Evolutionary conservation across 345 rosid species (phyloP), one percentile per base, ranked within the genome.

Genomic region (Citrus medica): DNA sequence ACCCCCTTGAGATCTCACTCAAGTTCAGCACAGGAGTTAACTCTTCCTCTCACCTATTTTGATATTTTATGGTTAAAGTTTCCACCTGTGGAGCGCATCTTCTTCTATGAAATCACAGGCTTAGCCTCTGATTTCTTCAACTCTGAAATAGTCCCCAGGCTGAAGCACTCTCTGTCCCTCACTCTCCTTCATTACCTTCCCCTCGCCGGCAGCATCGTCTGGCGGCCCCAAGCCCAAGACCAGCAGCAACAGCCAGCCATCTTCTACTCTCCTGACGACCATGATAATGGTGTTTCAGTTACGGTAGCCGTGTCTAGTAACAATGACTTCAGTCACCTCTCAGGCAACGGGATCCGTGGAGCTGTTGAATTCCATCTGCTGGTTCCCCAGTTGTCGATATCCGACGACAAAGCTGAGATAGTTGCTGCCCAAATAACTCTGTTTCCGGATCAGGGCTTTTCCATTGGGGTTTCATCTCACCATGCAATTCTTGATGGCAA

Each of bases 401-500:
- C 87, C 0, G 80, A 86, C 7, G 76, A 84, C 1, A 46, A 53
- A 0, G 77, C 77, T 6, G 35, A 76, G 2, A 12, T 65, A 5
- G 38, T 82, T 3, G 25, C 77, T 12, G 22, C 85, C 3, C 88
- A 85, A 72, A 48, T 85, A 27, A 87, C 88, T 9, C 38, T 85
- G 6, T 87, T 87, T 67, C 84, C 82, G 0, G 46, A 76, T 19
- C 79, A 70, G 61, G 90, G 88, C 0, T 85, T 87, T 24, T 73
- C 65, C 71, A 70, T 87, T 8, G 88, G 88, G 51, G 7, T 85
- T n/a, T 69, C 79, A 5, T 82, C 84, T 42, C 88, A 87, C 76
- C 88, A 85, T 38, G 79, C 83, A 7, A 81, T 79, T 78, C 59
- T 79, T 19, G 90, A 87, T 22, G 89, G 89, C 1, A 72, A 83